Conservation (phyloP, 1,284 basidiomycete genomes). For the Apiotrichum gamsii region DNA sequence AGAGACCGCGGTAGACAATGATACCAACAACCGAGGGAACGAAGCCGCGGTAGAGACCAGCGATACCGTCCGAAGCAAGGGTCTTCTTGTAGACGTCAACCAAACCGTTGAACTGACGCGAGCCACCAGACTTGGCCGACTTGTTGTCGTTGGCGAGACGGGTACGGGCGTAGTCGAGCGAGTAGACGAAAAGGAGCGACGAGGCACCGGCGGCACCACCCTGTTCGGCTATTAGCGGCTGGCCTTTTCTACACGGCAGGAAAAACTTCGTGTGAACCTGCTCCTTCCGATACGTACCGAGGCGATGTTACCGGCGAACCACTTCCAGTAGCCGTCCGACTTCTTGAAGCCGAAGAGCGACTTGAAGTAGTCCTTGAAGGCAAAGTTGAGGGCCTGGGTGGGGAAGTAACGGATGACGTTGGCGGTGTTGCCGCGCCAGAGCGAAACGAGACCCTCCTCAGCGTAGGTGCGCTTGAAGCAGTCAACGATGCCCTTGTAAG, state of each 20-base stretch:
- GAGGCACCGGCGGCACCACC: conserved; percentile 97
- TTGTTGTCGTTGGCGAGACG: conserved; percentile 93
- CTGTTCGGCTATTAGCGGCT: background rate
- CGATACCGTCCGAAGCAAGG: conserved; percentile 77
- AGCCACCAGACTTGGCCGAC: conserved; percentile 68
- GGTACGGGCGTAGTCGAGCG: conserved; percentile 90
- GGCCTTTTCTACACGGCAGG: background rate
- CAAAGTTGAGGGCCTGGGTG: conserved; percentile 91
- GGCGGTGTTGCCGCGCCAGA: conserved; percentile 96
- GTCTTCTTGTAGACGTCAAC: conserved; percentile 90
- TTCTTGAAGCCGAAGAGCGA: conserved; percentile 88
- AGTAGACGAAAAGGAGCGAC: conserved; percentile 92
- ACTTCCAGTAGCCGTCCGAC: conserved; percentile 78
- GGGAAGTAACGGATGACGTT: conserved; percentile 99
- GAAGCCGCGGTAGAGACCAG: conserved; percentile 91
- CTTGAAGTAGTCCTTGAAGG: conserved; percentile 98
- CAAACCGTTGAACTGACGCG: conserved; percentile 89
- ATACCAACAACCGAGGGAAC: conserved; percentile 91
- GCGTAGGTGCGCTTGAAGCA: conserved; percentile 80
- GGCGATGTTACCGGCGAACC: conserved; percentile 86
- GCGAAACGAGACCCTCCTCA: conserved; percentile 83
- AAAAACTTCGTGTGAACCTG: background rate
- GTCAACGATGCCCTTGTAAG: conserved; percentile 90
- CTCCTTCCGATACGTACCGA: conserved; percentile 53
- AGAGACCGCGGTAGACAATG: conserved; percentile 77